phyloP scores from a whole-genome alignment of 306 rosid species.

The cucumber (Cucumis sativus) region Cucumber_9930_V3 NC_026659.2:24212501-24213000 shows the following conservation, averaged over 20 bases:
- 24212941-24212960: conserved; percentile 64
- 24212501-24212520: background rate
- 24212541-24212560: background rate
- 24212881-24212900: conserved; percentile 59
- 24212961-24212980: conserved; percentile 43
- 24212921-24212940: conserved; percentile 41
- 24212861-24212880: conserved; percentile 82
- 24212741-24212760: background rate
- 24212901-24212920: conserved; percentile 57
- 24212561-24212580: background rate
- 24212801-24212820: conserved; percentile 66
- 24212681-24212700: background rate
- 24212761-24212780: background rate
- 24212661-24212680: background rate
- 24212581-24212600: background rate
- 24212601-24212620: background rate
- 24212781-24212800: conserved; percentile 27
- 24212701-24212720: background rate
- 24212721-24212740: background rate
- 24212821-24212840: conserved; percentile 57
- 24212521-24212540: too few species aligned
- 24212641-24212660: background rate
- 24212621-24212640: background rate
- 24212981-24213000: conserved; percentile 49
- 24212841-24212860: conserved; percentile 76